These are phyloP conservation scores for Mucuna pruriens DNA, from an alignment of 306 rosid species.

Conservation along the genomic window DNA sequence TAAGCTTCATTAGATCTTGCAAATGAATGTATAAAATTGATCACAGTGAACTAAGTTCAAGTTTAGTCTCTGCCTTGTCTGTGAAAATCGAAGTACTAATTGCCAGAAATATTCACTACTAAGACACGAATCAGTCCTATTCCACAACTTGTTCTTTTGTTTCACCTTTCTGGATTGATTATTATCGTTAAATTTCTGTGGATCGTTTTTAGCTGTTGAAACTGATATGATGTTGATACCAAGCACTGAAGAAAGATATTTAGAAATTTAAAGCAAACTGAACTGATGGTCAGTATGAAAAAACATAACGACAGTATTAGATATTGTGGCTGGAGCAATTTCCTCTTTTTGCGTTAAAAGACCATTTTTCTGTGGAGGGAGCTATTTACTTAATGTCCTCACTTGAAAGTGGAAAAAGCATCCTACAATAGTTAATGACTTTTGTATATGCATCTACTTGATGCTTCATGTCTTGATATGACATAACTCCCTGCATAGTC, in stretches of 20 bases:
- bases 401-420: conserved; percentile 8
- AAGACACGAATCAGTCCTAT: neutral
- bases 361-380: neutral
- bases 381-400: conserved; percentile 1
- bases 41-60: neutral
- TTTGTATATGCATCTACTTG: conserved; percentile 19
- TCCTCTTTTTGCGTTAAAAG: neutral
- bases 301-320: neutral
- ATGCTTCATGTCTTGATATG: conserved; percentile 35
- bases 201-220: conserved; percentile 21
- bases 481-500: conserved; percentile 7
- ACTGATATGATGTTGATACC: conserved; percentile 30
- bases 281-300: conserved; percentile 4
- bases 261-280: conserved; percentile 29
- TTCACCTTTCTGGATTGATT: conserved; percentile 14
- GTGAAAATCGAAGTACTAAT: neutral
- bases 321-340: conserved; percentile 27
- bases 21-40: conserved; percentile 2
- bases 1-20: neutral
- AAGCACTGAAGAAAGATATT: conserved; percentile 19
- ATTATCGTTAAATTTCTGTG: conserved; percentile 8
- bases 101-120: neutral
- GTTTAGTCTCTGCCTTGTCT: neutral
- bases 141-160: neutral
- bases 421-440: conserved; percentile 26